Evolutionary conservation across 2,329 filamentous ascomycete species (phyloP), one percentile per base, ranked within the genome.

Genomic region (Ophiostoma angusticollis): DNA sequence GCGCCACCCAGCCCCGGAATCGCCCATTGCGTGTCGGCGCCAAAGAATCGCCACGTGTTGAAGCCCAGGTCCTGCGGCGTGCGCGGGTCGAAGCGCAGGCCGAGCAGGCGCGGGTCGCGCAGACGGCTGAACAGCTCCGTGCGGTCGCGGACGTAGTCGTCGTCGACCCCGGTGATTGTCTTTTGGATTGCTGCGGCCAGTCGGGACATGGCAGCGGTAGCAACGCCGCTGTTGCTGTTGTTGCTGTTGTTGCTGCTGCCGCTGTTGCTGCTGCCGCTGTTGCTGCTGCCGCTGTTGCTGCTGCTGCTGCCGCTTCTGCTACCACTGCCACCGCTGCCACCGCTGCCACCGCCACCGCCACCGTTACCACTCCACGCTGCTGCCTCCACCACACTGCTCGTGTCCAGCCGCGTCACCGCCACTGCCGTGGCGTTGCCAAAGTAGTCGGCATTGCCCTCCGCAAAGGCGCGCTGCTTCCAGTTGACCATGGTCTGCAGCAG

Each of bases 21-120:
- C 6, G 34, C 21, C 52, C 62, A 67, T 43, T 53, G 47, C 5
- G 58, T 54, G 42, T 65, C 61, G 17, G 57, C 60, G 2, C 63
- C 63, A 45, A 66, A 60, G 40, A 58, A 54, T 7, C 60, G 53
- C 63, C 63, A 67, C 5, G 62, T 64, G 45, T 66, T 66, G 52
- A 66, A 61, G 9, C 57, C 56, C 28, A 66, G 52, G 29, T 57
- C 53, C 35, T 57, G 53, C 3, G 59, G 56, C 32, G 58, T 54
- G n/a, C 59, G 52, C 18, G 61, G 59, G 41, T 64, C 60, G 40
- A 61, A 56, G 14, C 56, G 54, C 17, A 65, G 52, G 12, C 62
- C 62, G 24, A 65, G 47, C 25, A 51, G 48, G 8, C 61, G 59
- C 29, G 62, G 61, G 46, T 66, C 62, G 9, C 56, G 49, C 2